Evolutionary conservation across 2,329 filamentous ascomycete genomes (phyloP).

Genomic region (Lachnellula hyalina): DNA sequence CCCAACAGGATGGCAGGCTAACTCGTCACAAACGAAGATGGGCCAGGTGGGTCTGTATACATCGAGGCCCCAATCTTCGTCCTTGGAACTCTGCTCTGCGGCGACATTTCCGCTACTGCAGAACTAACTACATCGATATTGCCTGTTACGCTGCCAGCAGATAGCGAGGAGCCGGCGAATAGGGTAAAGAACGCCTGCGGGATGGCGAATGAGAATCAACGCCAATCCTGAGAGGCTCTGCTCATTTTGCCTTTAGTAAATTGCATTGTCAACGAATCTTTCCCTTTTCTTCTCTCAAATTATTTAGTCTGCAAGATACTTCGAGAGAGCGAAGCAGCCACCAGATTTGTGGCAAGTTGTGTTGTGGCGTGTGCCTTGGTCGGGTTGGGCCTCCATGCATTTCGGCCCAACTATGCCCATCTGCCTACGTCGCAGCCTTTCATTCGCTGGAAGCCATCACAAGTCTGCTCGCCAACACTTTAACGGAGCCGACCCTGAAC

Average conservation of each 20-base stretch:
- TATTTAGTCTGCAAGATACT: background rate
- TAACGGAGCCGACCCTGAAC: conserved; percentile 14
- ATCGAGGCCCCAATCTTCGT: conserved; percentile 1
- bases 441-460: conserved; percentile 16
- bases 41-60: conserved; percentile 7
- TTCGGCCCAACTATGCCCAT: conserved; percentile 31
- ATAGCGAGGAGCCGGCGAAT: background rate
- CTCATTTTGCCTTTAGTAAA: too few species aligned
- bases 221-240: too few species aligned
- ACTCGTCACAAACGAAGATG: conserved; percentile 5
- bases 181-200: background rate
- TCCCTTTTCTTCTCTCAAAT: background rate
- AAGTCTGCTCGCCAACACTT: conserved; percentile 4
- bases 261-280: too few species aligned
- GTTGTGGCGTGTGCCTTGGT: conserved; percentile 16
- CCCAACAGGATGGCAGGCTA: conserved; percentile 5
- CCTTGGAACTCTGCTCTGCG: background rate
- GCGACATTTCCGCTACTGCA: background rate
- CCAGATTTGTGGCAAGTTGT: conserved; percentile 15
- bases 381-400: conserved; percentile 44
- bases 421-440: conserved; percentile 1
- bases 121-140: background rate
- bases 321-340: conserved; percentile 15
- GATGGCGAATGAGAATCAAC: background rate
- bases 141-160: conserved; percentile 2